Base-by-base conservation (phyloP, 306 rosid species). In the Medicago arabica region DNA sequence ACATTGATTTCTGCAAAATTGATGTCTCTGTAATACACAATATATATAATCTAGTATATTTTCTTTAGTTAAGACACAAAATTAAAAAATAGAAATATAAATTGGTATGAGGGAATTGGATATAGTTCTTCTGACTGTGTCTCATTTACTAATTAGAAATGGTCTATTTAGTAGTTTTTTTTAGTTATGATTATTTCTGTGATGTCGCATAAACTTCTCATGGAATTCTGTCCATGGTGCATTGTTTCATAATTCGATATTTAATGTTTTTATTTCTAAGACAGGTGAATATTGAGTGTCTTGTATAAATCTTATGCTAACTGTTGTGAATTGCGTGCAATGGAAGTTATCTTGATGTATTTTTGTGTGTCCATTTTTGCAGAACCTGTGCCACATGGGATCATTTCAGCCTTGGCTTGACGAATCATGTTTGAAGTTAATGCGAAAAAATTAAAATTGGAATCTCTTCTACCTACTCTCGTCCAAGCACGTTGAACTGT, bases 361-460 rank as follows among this genome's bases (percentile, higher is more conserved):
- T 28, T 28, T 28, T 54, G 25, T 44, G 60, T 49, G 14, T 64
- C 15, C 31, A 51, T 50, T 67, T 82, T 55, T 76, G 75, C 89
- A 91, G 96, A 83, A 89, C 70, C 0, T 74, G 74, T 36, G 82
- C 34, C 78, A 81, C 6, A 78, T 66, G 11, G 90, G 89, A 77
- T 28, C 63, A 7, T 89, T 91, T 14, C 43, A 1, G 78, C 98
- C 97, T n/a, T 91, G 97, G 98, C 61, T 13, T 10, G 97, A 93
- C 55, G 46, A 80, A 7, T 21, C 34, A 13, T 85, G 89, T 68
- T 75, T 84, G 86, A n/a, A 76, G 60, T 67, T 69, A 53, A 61
- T 89, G 61, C 73, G 47, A 0, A 78, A 54, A 50, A 31, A 62
- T 76, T 69, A 47, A 75, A 59, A 28, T 4, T 60, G 57, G 19